Percentiles rank a stretch among this genome's conserved stretches.
phyloP scores from a whole-genome alignment of 768 basidiomycete species.

The Boletus subcaerulescens region DNA sequence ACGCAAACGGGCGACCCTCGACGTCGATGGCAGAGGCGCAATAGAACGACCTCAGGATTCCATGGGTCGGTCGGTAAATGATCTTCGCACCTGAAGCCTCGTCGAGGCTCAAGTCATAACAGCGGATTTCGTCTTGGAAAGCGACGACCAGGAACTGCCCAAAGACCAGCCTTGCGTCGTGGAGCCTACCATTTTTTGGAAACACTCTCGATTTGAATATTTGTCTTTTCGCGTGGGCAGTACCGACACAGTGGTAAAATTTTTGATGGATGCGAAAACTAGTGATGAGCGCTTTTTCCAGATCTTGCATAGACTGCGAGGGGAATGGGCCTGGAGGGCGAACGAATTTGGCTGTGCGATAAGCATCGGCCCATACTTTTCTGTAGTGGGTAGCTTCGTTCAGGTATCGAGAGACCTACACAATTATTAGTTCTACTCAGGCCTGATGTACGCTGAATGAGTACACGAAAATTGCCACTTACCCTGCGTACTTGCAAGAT shows the following conservation, averaged over 20 bases:
- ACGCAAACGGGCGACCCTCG: conserved; percentile 16
- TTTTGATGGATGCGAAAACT: conserved; percentile 8
- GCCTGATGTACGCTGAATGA: not conserved
- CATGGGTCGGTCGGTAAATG: conserved; percentile 6
- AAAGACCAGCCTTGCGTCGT: conserved; percentile 8
- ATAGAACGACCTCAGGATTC: not conserved
- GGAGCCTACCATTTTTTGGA: not conserved
- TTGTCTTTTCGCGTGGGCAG: not conserved
- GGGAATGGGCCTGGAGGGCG: conserved; percentile 18
- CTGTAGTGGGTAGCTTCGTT: conserved; percentile 2
- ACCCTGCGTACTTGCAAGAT: conserved; percentile 17
- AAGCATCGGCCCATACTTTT: conserved; percentile 17
- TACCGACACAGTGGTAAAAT: not conserved
- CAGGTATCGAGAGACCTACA: conserved; percentile 14
- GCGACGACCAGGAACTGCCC: conserved; percentile 15
- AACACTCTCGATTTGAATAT: conserved; percentile 1
- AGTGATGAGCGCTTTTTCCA: conserved; percentile 13
- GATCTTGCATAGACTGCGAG: conserved; percentile 11
- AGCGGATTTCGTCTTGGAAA: conserved; percentile 10
- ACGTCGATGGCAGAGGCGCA: conserved; percentile 11
- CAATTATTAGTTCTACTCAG: not conserved
- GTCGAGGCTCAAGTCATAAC: conserved; percentile 12
- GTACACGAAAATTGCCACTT: not conserved
- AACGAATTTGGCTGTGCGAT: conserved; percentile 12
- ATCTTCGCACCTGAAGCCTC: not conserved